Percentiles rank a stretch among this genome's conserved stretches.
These are phyloP conservation scores for Cudoniella acicularis DNA, from an alignment of 495 filamentous ascomycete species.

Conservation along the genomic window DNA sequence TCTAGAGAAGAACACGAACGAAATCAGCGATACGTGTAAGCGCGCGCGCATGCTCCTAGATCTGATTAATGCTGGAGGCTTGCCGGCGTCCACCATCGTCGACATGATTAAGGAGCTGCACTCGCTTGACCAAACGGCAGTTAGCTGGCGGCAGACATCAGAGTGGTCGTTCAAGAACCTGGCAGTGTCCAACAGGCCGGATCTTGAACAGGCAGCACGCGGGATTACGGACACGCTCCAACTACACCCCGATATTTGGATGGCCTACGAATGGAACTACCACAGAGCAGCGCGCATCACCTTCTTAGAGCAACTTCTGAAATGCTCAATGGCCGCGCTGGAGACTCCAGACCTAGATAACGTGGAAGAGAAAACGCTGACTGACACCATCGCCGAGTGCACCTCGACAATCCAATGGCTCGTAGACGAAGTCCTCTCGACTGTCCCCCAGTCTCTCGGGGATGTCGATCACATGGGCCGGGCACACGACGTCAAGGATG, in stretches of 20 bases:
- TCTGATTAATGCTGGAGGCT: slow-evolving; percentile 8
- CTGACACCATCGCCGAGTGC: slow-evolving; percentile 8
- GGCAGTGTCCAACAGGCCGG: slow-evolving; percentile 20
- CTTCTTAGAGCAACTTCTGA: slow-evolving; percentile 25
- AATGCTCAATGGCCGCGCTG: slow-evolving; percentile 13
- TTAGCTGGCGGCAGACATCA: slow-evolving; percentile 26
- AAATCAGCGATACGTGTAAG: slow-evolving; percentile 28
- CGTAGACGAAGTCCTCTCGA: slow-evolving; percentile 26
- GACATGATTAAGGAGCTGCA: slow-evolving; percentile 25
- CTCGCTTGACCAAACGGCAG: slow-evolving; percentile 22
- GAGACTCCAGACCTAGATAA: slow-evolving; percentile 4
- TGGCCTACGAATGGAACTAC: slow-evolving; percentile 40
- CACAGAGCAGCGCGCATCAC: slow-evolving; percentile 30
- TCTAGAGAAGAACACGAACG: slow-evolving; percentile 27
- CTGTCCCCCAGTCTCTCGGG: slow-evolving; percentile 25
- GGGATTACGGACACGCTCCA: slow-evolving; percentile 22
- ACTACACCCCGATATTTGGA: slow-evolving; percentile 33
- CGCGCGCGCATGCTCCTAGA: slow-evolving; percentile 27
- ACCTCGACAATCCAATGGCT: slow-evolving; percentile 20
- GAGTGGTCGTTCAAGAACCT: slow-evolving; percentile 29
- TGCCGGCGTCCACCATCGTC: slow-evolving; percentile 15
- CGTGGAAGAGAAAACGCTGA: slow-evolving; percentile 2
- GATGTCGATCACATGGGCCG: slow-evolving; percentile 24
- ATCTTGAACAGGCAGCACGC: slow-evolving; percentile 10
- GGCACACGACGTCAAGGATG: slow-evolving; percentile 7